Percentiles rank a stretch among this genome's conserved stretches.
Conservation (phyloP, 2,329 filamentous ascomycete species). For the Sphaerostilbella broomeana region DNA sequence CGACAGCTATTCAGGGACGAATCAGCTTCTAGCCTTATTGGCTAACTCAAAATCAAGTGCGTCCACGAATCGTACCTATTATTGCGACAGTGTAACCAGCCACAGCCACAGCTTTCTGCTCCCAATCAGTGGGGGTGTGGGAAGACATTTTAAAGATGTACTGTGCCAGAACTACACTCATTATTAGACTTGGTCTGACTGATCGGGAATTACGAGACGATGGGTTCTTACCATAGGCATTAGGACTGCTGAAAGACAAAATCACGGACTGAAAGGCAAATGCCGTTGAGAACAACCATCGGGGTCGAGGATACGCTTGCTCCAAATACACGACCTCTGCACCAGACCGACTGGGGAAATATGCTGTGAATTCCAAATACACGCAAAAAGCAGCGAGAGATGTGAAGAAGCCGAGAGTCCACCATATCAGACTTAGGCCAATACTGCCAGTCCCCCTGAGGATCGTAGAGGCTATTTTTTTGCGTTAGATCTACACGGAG, state of each 20-base stretch:
- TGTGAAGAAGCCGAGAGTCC: constrained; percentile 56
- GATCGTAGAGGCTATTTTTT: constrained; percentile 46
- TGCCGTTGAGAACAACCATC: constrained; percentile 56
- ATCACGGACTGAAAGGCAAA: constrained; percentile 59
- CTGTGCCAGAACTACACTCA: constrained; percentile 45
- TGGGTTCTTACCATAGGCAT: constrained; percentile 43
- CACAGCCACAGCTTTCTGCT: constrained; percentile 60
- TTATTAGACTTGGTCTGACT: background rate
- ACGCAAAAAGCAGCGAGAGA: constrained; percentile 48
- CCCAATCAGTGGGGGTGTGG: constrained; percentile 48
- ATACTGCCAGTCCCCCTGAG: constrained; percentile 54
- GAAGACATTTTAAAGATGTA: constrained; percentile 56
- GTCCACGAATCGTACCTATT: constrained; percentile 43
- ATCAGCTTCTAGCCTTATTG: too few species aligned
- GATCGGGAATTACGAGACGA: background rate
- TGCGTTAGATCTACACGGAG: background rate
- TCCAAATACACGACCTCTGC: constrained; percentile 63
- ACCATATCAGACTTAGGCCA: constrained; percentile 57
- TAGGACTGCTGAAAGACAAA: constrained; percentile 59
- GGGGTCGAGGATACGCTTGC: constrained; percentile 58
- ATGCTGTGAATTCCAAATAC: constrained; percentile 58
- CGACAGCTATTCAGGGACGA: too few species aligned
- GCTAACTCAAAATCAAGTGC: too few species aligned
- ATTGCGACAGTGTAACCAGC: constrained; percentile 55
- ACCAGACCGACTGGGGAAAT: constrained; percentile 60